Evolutionary conservation across 257 asterid species (phyloP).

Genomic region (Apocynum venetum): DNA sequence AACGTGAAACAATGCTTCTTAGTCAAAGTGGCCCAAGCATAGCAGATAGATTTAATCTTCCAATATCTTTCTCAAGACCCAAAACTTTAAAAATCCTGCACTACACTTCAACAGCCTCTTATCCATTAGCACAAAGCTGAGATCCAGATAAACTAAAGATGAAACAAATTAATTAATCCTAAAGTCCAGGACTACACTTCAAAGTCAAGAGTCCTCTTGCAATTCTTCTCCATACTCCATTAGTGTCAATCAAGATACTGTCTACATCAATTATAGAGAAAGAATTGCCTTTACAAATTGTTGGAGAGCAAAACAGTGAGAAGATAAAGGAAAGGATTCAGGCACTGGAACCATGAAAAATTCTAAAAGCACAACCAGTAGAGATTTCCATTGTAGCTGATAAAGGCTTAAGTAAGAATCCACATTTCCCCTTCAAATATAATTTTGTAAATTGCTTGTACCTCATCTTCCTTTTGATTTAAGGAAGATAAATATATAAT

Average conservation of each 20-base stretch:
- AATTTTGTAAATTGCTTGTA: background rate
- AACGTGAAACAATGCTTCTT: too few species aligned
- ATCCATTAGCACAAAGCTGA: background rate
- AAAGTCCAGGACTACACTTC: too few species aligned
- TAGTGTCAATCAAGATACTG: background rate
- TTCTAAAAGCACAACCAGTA: too few species aligned
- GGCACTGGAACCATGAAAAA: background rate
- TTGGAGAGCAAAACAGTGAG: background rate
- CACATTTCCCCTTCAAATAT: background rate
- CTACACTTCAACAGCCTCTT: background rate
- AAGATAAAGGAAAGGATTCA: too few species aligned
- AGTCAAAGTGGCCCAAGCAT: too few species aligned
- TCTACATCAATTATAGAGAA: background rate
- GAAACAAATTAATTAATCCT: background rate
- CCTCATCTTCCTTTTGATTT: background rate
- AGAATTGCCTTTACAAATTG: background rate
- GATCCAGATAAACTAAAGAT: background rate
- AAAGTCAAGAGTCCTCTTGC: background rate
- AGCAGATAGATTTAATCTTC: too few species aligned
- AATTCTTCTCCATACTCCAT: background rate
- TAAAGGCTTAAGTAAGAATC: background rate
- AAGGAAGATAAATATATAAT: background rate
- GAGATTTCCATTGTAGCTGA: background rate
- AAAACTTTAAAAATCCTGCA: background rate
- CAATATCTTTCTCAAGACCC: background rate